A percentile compares a stretch with the other conserved stretches of the same genome.
phyloP scores from a whole-genome alignment of 805 yeast genomes.

The Debaryomyces prosopidis region DNA sequence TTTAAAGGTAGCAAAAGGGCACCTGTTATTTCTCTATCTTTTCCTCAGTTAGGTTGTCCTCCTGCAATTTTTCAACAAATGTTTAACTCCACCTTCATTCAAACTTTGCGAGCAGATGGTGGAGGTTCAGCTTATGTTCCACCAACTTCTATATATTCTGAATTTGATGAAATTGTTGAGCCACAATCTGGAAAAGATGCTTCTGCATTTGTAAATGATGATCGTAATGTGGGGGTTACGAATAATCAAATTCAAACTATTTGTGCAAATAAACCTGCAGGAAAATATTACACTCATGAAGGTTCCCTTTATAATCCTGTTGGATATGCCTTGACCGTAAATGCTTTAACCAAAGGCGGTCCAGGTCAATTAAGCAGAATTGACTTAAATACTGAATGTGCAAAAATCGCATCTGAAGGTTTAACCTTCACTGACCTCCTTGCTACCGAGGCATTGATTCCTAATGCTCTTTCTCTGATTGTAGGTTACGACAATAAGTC shows the following conservation, averaged over 20 bases:
- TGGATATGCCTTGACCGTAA: slow-evolving; percentile 3
- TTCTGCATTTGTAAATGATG: slow-evolving; percentile 1
- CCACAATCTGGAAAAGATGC: slow-evolving; percentile 1
- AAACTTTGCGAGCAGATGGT: slow-evolving; percentile 1
- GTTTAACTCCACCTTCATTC: slow-evolving; percentile 1
- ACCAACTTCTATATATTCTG: slow-evolving; percentile 4
- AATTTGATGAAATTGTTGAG: slow-evolving; percentile 1
- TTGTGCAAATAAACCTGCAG: slow-evolving; percentile 3
- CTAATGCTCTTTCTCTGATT: background rate
- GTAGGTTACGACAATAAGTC: background rate
- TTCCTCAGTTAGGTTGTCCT: slow-evolving; percentile 18
- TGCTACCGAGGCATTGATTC: slow-evolving; percentile 1
- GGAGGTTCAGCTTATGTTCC: slow-evolving; percentile 6
- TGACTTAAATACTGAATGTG: slow-evolving; percentile 1
- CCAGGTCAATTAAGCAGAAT: slow-evolving; percentile 2
- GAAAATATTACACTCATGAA: slow-evolving; percentile 3
- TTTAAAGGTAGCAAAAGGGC: slow-evolving; percentile 53
- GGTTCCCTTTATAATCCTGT: slow-evolving; percentile 3
- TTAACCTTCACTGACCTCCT: background rate
- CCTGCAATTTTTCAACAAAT: slow-evolving; percentile 3
- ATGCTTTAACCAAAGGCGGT: slow-evolving; percentile 2
- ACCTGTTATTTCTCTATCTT: slow-evolving; percentile 30
- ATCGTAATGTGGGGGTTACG: background rate
- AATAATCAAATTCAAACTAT: background rate
- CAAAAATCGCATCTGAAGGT: slow-evolving; percentile 1